Percentiles rank a stretch among this genome's conserved stretches.
These are phyloP conservation scores for Blastobotrys chiropterorum DNA, from an alignment of 805 yeast genomes.

Conservation along the genomic window DNA sequence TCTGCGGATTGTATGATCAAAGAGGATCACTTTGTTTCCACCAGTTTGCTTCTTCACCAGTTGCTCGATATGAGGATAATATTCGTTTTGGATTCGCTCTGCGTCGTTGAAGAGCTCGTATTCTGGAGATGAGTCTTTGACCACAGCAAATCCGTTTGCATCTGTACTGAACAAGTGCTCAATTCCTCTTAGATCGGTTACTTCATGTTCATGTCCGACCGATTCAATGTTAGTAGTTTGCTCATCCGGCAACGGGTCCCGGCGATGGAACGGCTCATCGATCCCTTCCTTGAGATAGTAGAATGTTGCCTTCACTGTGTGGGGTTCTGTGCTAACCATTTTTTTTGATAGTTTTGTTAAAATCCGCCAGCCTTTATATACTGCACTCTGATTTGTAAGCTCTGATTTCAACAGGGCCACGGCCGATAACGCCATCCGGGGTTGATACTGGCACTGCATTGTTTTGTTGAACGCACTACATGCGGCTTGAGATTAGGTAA, in stretches of 20 bases:
- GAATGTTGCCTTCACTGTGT: neutral
- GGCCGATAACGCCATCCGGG: neutral
- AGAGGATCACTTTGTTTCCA: conserved; percentile 17
- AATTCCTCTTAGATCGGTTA: conserved; percentile 7
- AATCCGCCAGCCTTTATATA: neutral
- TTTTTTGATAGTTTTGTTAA: neutral
- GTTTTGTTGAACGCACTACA: no score
- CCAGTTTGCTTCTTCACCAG: conserved; percentile 20
- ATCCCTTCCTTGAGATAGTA: conserved; percentile 5
- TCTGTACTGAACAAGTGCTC: conserved; percentile 6
- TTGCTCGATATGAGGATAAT: conserved; percentile 18
- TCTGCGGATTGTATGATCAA: conserved; percentile 21
- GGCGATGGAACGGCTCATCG: conserved; percentile 5
- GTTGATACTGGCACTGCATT: neutral
- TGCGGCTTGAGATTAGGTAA: no score
- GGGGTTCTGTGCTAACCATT: neutral
- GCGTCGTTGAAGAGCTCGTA: conserved; percentile 15
- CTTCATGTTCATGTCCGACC: neutral
- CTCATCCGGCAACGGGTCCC: conserved; percentile 8
- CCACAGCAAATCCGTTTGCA: conserved; percentile 7
- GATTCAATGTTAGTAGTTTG: conserved; percentile 3
- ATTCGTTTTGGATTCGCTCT: conserved; percentile 15
- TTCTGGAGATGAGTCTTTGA: conserved; percentile 6
- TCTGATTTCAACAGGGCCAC: neutral
- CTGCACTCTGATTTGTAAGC: neutral